These are phyloP conservation scores for Fusarium fujikuroi DNA, from an alignment of 2,329 filamentous ascomycete species.

Conservation along the genomic window DNA sequence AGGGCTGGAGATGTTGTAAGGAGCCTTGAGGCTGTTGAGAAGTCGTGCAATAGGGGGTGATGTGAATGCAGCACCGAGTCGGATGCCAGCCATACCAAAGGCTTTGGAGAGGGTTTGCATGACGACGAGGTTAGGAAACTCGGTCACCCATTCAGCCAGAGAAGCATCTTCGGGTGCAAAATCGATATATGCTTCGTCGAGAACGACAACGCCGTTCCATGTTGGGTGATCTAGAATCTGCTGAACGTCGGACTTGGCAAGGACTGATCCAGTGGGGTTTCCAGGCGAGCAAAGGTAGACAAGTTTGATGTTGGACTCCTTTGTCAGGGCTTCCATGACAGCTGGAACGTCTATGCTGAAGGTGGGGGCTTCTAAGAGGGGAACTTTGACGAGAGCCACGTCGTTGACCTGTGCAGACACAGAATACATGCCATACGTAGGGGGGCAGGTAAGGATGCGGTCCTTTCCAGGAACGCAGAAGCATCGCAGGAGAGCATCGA, in stretches of 20 bases:
- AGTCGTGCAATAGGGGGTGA: constrained; percentile 78
- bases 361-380: constrained; percentile 74
- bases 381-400: constrained; percentile 85
- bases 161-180: constrained; percentile 82
- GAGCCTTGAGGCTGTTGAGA: constrained; percentile 93
- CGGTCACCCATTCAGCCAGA: constrained; percentile 88
- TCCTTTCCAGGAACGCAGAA: constrained; percentile 91
- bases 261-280: constrained; percentile 87
- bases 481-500: constrained; percentile 91
- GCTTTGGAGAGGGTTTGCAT: constrained; percentile 99
- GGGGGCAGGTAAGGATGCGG: constrained; percentile 92
- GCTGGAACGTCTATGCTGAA: constrained; percentile 80
- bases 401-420: constrained; percentile 97
- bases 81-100: constrained; percentile 93
- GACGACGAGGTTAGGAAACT: constrained; percentile 95
- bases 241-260: constrained; percentile 79
- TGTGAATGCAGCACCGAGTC: constrained; percentile 87
- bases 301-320: constrained; percentile 77
- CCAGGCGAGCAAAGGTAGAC: constrained; percentile 94
- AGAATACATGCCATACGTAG: constrained; percentile 98
- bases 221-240: constrained; percentile 83
- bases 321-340: constrained; percentile 73
- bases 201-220: constrained; percentile 93
- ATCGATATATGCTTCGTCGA: constrained; percentile 97
- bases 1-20: constrained; percentile 93